Percentiles rank a stretch among this genome's conserved stretches.
These are phyloP conservation scores for Hippophae tibetana DNA, from an alignment of 306 rosid genomes.

Conservation along the genomic window DNA sequence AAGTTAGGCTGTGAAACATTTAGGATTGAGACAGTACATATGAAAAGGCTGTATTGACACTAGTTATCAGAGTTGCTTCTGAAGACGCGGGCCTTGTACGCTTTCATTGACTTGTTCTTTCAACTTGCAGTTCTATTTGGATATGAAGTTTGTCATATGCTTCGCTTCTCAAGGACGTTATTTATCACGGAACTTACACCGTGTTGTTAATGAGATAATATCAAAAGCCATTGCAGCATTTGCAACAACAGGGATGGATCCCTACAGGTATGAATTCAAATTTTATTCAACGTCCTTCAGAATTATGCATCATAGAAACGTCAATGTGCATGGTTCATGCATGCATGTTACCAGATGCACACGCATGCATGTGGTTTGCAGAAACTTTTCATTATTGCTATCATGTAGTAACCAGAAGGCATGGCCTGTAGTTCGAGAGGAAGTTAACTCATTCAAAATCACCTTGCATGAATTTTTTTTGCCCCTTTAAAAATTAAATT, in stretches of 20 bases:
- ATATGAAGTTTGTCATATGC: slow-evolving; percentile 92
- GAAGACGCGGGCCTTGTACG: neutral
- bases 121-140: slow-evolving; percentile 84
- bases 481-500: too few species aligned
- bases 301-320: neutral
- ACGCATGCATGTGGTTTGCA: too few species aligned
- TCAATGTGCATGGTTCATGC: neutral
- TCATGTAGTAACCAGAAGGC: too few species aligned
- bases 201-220: slow-evolving; percentile 79
- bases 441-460: too few species aligned
- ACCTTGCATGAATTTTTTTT: too few species aligned
- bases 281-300: slow-evolving; percentile 1
- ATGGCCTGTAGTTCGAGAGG: too few species aligned
- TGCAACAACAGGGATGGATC: slow-evolving; percentile 91
- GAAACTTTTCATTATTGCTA: too few species aligned
- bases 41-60: neutral
- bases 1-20: too few species aligned
- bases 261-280: slow-evolving; percentile 46
- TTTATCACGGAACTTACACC: slow-evolving; percentile 75
- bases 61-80: neutral
- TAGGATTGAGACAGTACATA: too few species aligned
- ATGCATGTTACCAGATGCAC: neutral
- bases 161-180: slow-evolving; percentile 92
- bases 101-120: slow-evolving; percentile 12
- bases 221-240: slow-evolving; percentile 80